A percentile compares a stretch with the other conserved stretches of the same genome.
Evolutionary conservation across 805 yeast genomes (phyloP).

Genomic region (Wickerhamiella allomyrinae): DNA sequence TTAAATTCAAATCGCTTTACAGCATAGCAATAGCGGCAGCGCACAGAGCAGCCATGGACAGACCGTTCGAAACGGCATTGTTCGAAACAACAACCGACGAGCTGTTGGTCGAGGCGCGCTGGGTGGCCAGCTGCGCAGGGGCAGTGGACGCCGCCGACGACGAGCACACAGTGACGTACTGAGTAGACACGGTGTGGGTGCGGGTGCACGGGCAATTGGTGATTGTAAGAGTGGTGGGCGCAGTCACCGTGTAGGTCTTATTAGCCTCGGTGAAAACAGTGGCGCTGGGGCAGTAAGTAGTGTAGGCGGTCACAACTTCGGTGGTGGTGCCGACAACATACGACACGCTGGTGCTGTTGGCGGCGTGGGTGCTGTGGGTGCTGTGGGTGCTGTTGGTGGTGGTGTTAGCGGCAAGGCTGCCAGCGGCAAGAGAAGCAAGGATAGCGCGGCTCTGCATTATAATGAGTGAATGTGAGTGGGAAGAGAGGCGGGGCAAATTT

Average conservation of each 20-base stretch:
- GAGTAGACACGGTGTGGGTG: slow-evolving; percentile 14
- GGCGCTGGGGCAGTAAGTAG: slow-evolving; percentile 47
- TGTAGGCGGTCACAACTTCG: slow-evolving; percentile 1
- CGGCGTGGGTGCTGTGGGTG: too few relatives aligned
- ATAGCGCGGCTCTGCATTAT: not conserved
- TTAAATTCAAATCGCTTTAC: too few relatives aligned
- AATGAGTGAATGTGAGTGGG: not conserved
- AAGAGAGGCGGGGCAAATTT: not conserved
- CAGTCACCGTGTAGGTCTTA: slow-evolving; percentile 44
- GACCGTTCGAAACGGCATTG: slow-evolving; percentile 8
- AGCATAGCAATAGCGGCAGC: slow-evolving; percentile 14
- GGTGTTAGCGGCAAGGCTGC: slow-evolving; percentile 37
- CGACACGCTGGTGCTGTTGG: too few relatives aligned
- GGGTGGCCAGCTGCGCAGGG: slow-evolving; percentile 1
- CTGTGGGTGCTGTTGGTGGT: slow-evolving; percentile 25
- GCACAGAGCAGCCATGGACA: slow-evolving; percentile 9
- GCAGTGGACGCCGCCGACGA: not conserved
- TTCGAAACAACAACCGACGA: slow-evolving; percentile 5
- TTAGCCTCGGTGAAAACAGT: slow-evolving; percentile 53
- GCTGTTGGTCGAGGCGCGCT: slow-evolving; percentile 11
- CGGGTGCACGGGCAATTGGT: slow-evolving; percentile 14
- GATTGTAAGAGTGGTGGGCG: slow-evolving; percentile 8
- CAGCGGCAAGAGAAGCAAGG: slow-evolving; percentile 32
- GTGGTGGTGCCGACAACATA: not conserved
- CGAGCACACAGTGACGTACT: not conserved